These are phyloP conservation scores for Arthroderma sp. DNA, from an alignment of 2,329 filamentous ascomycete species.

Conservation along the genomic window DNA sequence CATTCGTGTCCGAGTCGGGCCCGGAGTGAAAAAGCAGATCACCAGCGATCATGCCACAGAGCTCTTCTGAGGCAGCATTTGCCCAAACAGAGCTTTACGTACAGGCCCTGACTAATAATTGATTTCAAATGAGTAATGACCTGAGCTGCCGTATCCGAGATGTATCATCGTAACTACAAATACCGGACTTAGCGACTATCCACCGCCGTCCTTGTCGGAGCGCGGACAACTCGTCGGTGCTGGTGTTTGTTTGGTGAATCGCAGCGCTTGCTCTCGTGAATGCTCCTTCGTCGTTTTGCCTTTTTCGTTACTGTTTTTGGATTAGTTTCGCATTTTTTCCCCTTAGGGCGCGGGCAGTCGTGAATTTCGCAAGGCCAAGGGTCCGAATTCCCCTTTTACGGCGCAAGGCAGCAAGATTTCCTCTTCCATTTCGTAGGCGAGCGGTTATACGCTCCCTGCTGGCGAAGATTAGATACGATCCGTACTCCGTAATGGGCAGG, in stretches of 20 bases:
- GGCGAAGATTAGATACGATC: background rate
- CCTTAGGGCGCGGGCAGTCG: background rate
- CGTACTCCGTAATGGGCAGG: background rate
- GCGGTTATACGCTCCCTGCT: background rate
- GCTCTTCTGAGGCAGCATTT: background rate
- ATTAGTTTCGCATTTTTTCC: background rate
- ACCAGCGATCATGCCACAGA: background rate
- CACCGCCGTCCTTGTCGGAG: background rate
- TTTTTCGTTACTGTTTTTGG: background rate
- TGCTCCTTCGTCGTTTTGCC: background rate
- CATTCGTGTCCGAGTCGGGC: background rate
- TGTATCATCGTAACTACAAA: background rate
- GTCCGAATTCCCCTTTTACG: background rate
- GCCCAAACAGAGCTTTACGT: background rate
- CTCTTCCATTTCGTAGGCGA: background rate
- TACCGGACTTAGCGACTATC: conserved; percentile 2
- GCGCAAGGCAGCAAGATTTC: background rate
- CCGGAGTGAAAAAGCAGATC: background rate
- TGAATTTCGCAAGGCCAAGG: background rate
- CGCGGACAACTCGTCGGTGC: background rate
- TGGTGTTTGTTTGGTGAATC: background rate
- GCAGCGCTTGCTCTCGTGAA: background rate
- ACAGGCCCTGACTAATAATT: background rate
- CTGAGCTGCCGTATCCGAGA: background rate
- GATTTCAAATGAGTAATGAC: background rate